phyloP scores from a whole-genome alignment of 768 basidiomycete species.

The Termitomyces sp. region DNA sequence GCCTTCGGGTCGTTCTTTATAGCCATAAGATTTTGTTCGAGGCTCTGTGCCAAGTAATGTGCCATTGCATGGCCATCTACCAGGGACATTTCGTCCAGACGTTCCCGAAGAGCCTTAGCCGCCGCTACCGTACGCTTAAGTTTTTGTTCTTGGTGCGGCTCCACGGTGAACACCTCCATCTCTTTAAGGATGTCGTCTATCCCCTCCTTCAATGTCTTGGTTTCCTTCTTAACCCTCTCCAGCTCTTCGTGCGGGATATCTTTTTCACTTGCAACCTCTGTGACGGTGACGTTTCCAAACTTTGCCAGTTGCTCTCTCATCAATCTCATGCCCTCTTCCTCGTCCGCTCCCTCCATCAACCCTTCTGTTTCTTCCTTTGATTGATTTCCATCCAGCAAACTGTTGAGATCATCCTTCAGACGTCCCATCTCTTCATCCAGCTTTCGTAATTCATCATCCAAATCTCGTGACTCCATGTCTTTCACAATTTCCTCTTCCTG shows the following conservation, averaged over 20 bases:
- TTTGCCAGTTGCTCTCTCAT: background rate
- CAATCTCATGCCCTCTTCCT: background rate
- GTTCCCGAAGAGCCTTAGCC: background rate
- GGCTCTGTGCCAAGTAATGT: background rate
- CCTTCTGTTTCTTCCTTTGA: background rate
- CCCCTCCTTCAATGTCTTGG: background rate
- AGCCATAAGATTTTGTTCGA: background rate
- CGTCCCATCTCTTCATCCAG: background rate
- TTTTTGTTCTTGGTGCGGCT: background rate
- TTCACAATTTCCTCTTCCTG: conserved; percentile 2
- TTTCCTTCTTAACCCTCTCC: background rate
- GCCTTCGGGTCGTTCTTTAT: background rate
- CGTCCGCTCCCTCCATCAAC: background rate
- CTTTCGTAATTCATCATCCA: background rate
- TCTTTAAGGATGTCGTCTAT: background rate
- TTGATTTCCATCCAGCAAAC: background rate
- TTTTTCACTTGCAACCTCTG: background rate
- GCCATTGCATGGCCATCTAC: background rate
- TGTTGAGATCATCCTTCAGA: background rate
- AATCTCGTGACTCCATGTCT: too few species aligned
- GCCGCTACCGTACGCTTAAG: background rate
- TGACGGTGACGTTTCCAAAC: background rate
- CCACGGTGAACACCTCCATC: background rate
- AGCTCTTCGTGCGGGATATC: background rate
- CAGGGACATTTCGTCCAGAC: background rate